Evolutionary conservation across 1,284 basidiomycete species (phyloP), one percentile per base, ranked within the genome.

Genomic region (Fomes fomentarius): DNA sequence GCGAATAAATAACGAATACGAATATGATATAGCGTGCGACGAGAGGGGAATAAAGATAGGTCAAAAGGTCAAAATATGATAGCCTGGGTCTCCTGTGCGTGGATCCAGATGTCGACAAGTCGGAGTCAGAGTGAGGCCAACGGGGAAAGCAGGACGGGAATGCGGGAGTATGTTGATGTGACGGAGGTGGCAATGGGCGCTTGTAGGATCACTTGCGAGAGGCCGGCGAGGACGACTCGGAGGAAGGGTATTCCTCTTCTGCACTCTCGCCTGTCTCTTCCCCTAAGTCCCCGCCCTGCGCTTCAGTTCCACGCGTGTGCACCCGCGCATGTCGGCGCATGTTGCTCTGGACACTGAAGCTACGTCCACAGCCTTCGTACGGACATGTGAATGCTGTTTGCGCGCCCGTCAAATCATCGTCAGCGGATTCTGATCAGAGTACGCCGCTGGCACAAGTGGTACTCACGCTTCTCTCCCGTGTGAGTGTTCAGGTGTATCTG

Each of bases 401-500:
- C 28, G 48, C 52, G 56, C 50, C 47, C 54, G 47, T 53, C 53
- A 55, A 17, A 41, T 60, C 53, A 45, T 35, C 28, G 52, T 54
- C 42, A 54, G 50, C 46, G 51, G 57, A 54, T 45, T 46, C 30
- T 35, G 34, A 40, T 44, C 38, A n/a, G 10, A 37, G 37, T n/a
- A 37, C 33, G 24, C n/a, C 46, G 30, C 39, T 45, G 21, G 31
- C 15, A 41, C 39, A 15, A 25, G 30, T 52, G 43, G 19, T 10
- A 79, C 87, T 77, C 69, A 92, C 89, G 89, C 74, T 89, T 91
- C 68, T 90, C 88, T 56, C 90, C 91, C 1, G 90, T 92, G 71
- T 93, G 90, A 62, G 88, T 91, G 62, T 93, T 90, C 60, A 89
- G 73, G 70, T 93, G 91, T 63, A 92, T 93, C 90, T 93, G 63